Conservation (phyloP, 345 rosid species). For the Camelina neglecta region DNA sequence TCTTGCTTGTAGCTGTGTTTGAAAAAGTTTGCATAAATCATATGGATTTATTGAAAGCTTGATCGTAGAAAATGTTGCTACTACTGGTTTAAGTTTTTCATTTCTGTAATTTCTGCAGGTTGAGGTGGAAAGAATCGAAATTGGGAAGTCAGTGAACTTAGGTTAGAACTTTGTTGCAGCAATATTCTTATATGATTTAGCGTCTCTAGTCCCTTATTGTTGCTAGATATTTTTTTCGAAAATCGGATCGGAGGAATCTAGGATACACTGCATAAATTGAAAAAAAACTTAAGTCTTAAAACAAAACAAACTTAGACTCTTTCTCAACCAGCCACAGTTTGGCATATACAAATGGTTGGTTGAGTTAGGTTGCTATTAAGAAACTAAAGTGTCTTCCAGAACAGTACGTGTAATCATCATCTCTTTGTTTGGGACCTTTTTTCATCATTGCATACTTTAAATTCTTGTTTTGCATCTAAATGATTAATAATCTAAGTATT, state of each 20-base stretch:
- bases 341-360: too few species aligned
- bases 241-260: not conserved
- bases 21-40: too few species aligned
- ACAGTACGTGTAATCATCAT: too few species aligned
- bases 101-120: constrained; percentile 46
- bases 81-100: constrained; percentile 12
- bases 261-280: not conserved
- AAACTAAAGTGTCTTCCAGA: too few species aligned
- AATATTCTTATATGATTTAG: not conserved
- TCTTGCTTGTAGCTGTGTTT: too few species aligned
- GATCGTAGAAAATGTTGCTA: too few species aligned
- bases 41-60: not conserved
- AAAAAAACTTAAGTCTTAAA: not conserved
- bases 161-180: constrained; percentile 28
- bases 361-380: too few species aligned
- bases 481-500: too few species aligned
- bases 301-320: not conserved
- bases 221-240: not conserved
- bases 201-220: constrained; percentile 6
- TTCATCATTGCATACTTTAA: too few species aligned
- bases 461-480: too few species aligned
- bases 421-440: too few species aligned
- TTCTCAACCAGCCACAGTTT: too few species aligned
- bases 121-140: constrained; percentile 82
- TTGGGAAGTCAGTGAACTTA: constrained; percentile 50